Base-by-base conservation (phyloP, 768 basidiomycete genomes). In the Steccherinum ochraceum region DNA sequence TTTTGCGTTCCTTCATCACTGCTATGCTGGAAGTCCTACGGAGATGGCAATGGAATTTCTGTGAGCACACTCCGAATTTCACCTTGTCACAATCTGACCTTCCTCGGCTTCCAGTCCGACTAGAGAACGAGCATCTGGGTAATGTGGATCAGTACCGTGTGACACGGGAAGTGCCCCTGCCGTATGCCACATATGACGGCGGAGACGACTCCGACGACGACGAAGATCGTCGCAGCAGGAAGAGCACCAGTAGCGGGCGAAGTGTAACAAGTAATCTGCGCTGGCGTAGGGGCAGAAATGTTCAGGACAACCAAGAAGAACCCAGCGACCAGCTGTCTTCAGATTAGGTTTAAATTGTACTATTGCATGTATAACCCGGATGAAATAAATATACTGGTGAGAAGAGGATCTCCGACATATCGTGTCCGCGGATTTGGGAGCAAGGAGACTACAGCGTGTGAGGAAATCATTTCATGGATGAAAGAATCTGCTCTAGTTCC, bases 91-190 rank as follows among this genome's bases (percentile, higher is more conserved):
- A n/a, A n/a, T n/a, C n/a, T n/a, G n/a, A n/a, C n/a, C n/a, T n/a
- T 20, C 12, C 26, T 58, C 46, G 12, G 26, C 5, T 43, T 25
- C 16, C 56, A 89, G 85, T 79, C 66, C 88, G 89, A 57, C 68
- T 91, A 40, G 89, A 94, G 66, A 93, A 89, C 68, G 93, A 96
- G 68, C 93, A 96, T 56, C 69, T 94, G 23, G 89, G 89, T 73
- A 96, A 96, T 65, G 81, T 89, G 66, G 90, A 91, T 75, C 91
- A 93, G 59, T 95, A 91, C 65, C 89, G 93, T 20, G 81, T 89
- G 40, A 91, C 87, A 1, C 76, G 85, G 21, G 92, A 96, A 60
- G 81, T 92, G 12, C 87, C 90, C 0, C 67, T 96, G 26, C 92
- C 91, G 1, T 95, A 94, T 65, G 62, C 70, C 1, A 69, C 84